phyloP scores from a whole-genome alignment of 2,329 filamentous ascomycete species.

The Microsporum audouinii region DNA sequence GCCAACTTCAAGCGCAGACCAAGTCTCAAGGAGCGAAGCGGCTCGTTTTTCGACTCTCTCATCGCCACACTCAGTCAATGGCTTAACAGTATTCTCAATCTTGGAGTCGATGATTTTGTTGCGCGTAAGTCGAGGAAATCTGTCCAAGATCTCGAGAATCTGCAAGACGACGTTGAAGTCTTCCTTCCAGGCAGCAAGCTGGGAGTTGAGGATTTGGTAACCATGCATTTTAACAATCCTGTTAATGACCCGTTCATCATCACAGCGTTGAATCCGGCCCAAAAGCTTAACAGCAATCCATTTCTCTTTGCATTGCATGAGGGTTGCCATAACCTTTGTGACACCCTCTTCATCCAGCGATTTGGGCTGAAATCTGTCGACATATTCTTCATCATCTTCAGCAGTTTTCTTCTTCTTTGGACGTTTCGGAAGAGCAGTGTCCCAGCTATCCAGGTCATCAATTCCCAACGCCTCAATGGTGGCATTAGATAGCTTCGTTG shows the following conservation, averaged over 20 bases:
- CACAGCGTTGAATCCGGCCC: conserved; percentile 71
- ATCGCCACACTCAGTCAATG: conserved; percentile 56
- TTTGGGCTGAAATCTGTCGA: conserved; percentile 74
- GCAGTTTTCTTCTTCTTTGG: conserved; percentile 82
- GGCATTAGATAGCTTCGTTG: conserved; percentile 77
- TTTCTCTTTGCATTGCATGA: conserved; percentile 98
- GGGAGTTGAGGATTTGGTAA: conserved; percentile 85
- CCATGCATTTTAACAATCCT: conserved; percentile 93
- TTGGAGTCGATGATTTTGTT: conserved; percentile 98
- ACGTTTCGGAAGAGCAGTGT: conserved; percentile 78
- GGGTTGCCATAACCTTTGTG: conserved; percentile 86
- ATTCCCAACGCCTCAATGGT: conserved; percentile 94
- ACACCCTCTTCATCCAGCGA: conserved; percentile 71
- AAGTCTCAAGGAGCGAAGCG: conserved; percentile 61
- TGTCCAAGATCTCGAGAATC: conserved; percentile 77
- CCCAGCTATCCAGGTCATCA: conserved; percentile 84
- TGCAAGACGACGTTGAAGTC: conserved; percentile 84
- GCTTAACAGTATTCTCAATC: conserved; percentile 71
- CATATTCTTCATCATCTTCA: conserved; percentile 91
- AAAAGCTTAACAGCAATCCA: conserved; percentile 97
- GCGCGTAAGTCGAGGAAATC: conserved; percentile 73
- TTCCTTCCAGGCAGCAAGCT: conserved; percentile 72
- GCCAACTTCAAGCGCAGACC: conserved; percentile 78
- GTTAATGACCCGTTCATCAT: conserved; percentile 77
- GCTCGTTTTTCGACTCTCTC: conserved; percentile 64